Base-by-base conservation (phyloP, 2,329 filamentous ascomycete genomes). In the Zasmidium angulare region DNA sequence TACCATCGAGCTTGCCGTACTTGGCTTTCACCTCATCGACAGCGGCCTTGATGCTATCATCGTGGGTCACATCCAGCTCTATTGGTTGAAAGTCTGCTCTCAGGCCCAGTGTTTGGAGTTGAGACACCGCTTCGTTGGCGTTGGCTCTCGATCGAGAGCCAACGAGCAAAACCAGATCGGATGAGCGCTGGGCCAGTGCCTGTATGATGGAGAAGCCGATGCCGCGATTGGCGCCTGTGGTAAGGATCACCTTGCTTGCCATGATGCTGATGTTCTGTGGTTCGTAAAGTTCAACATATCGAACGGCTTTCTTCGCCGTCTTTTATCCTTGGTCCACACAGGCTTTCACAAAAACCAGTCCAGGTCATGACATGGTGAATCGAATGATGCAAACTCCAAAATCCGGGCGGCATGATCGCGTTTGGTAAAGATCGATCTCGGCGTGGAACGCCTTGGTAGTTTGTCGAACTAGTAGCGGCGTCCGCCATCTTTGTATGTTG, bases 121-220 rank as follows among this genome's bases (percentile, higher is more conserved):
- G 24, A 11, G 58, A 24, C 1, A 72, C 60, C 0, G 74, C 71
- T 31, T 71, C 55, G n/a, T 70, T 12, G 14, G 73, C 72, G 1
- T 65, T 59, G 9, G 65, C 50, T 2, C 61, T 2, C 20, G 62
- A 51, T 31, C 72, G 68, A 26, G 68, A 68, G n/a, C 63, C 69
- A 3, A 77, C 64, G 20, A 77, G 66, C 23, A 73, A 71, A 3
- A 63, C 69, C 20, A 65, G 57, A 1, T 60, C 53, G 1, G 68
- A 66, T 0, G 70, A 52, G 11, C 68, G 67, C 21, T 58, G 46
- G 2, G 66, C 69, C 3, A 73, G 64, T 2, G 36, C 36, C 49
- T 64, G 59, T 4, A 64, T 56, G 19, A 67, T 65, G 36, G 54
- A 52, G 52, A 64, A 61, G 26, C 66, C 67, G 40, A 69, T 68